Conservation (phyloP, 768 basidiomycete genomes). For the Sutorius australiensis region DNA sequence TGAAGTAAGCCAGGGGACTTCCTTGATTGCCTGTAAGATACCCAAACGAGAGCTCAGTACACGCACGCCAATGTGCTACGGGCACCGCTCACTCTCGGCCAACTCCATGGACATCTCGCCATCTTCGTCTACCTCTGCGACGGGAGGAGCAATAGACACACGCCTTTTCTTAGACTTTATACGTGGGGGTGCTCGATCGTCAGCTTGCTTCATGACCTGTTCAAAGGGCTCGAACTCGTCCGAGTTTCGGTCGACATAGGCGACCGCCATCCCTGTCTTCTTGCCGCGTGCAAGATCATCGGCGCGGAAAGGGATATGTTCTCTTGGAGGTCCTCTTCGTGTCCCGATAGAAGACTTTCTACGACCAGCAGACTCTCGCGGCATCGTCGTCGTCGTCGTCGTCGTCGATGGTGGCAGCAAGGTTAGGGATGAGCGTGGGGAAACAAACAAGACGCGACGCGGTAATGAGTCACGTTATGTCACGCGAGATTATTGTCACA, state of each 20-base stretch:
- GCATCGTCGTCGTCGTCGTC: constrained; percentile 21
- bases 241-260: constrained; percentile 64
- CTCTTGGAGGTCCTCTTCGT: constrained; percentile 57
- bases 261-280: constrained; percentile 72
- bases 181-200: constrained; percentile 59
- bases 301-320: constrained; percentile 74
- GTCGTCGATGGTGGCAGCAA: constrained; percentile 13
- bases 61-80: constrained; percentile 21
- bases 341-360: constrained; percentile 40
- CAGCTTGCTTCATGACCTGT: constrained; percentile 65
- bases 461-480: constrained; percentile 25
- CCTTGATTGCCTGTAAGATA: constrained; percentile 25
- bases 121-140: constrained; percentile 44
- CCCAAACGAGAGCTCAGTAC: constrained; percentile 2
- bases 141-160: constrained; percentile 32
- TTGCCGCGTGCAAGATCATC: constrained; percentile 76
- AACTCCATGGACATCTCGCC: constrained; percentile 81
- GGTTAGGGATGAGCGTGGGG: constrained; percentile 16
- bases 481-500: constrained; percentile 24
- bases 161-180: constrained; percentile 52
- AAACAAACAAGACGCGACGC: constrained; percentile 26
- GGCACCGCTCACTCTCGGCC: constrained; percentile 58
- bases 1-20: constrained; percentile 36
- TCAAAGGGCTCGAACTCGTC: constrained; percentile 85
- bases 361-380: constrained; percentile 22